phyloP scores from a whole-genome alignment of 2,329 filamentous ascomycete genomes.

The Penicillium sp. region DNA sequence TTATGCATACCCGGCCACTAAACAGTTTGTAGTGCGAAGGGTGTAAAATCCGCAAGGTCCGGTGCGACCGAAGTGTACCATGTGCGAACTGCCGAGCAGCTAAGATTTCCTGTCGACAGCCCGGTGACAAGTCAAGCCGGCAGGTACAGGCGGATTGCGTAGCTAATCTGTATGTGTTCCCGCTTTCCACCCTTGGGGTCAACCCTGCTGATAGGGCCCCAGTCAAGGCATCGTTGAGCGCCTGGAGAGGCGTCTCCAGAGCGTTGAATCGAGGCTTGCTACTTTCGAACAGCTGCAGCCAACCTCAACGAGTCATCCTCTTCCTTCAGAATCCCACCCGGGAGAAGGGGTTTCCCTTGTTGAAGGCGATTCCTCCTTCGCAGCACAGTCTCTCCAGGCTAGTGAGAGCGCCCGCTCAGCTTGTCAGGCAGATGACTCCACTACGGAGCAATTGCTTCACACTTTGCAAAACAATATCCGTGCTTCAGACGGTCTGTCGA shows the following conservation, averaged over 20 bases:
- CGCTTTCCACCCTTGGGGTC: neutral
- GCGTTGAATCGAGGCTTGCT: neutral
- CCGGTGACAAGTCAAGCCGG: neutral
- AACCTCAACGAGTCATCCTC: neutral
- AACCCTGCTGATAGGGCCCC: neutral
- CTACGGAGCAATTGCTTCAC: neutral
- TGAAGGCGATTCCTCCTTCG: slow-evolving; percentile 9
- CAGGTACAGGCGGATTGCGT: neutral
- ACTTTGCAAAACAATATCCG: neutral
- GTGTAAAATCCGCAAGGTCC: neutral
- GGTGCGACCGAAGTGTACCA: neutral
- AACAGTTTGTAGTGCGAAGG: neutral
- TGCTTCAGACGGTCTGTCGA: neutral
- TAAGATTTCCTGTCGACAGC: neutral
- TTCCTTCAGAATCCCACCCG: too few relatives aligned
- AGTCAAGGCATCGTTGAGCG: neutral
- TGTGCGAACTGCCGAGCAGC: neutral
- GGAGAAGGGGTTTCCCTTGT: neutral
- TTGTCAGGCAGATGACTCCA: neutral
- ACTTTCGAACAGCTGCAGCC: neutral
- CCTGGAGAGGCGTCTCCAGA: neutral
- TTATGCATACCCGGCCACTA: neutral
- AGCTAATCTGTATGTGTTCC: neutral
- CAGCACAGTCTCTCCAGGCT: slow-evolving; percentile 5
- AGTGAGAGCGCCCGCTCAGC: neutral